Conservation (phyloP, 225 moss, liverwort and hornwort species). For the Bryum argenteum region DNA sequence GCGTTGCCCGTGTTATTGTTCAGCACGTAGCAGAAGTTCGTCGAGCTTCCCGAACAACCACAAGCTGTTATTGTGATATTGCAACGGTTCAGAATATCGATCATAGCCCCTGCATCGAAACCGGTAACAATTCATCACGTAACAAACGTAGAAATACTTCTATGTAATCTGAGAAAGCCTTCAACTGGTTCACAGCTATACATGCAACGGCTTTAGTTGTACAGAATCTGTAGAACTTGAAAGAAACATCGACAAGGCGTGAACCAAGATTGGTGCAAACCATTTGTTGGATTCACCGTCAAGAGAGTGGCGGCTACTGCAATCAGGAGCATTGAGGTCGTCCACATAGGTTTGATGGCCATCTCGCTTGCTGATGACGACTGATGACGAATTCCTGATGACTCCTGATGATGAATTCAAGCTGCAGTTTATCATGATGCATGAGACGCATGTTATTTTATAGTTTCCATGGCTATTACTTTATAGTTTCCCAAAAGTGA, state of each 20-base stretch:
- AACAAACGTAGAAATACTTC: no score
- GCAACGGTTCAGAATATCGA: constrained; percentile 33
- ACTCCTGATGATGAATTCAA: neutral
- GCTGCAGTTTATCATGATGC: neutral
- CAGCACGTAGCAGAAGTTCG: constrained; percentile 17
- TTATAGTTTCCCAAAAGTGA: neutral
- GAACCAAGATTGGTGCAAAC: constrained; percentile 4
- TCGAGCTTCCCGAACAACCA: constrained; percentile 1
- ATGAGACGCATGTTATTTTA: neutral
- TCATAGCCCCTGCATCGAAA: constrained; percentile 2
- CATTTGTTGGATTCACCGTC: neutral
- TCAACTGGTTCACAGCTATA: no score
- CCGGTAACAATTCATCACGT: neutral
- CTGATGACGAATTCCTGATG: neutral
- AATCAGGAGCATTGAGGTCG: constrained; percentile 23
- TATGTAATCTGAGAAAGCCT: no score
- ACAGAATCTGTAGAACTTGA: neutral
- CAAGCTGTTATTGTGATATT: constrained; percentile 18
- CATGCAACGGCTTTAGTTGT: neutral
- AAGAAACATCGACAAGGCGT: constrained; percentile 1
- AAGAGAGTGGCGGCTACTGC: constrained; percentile 11
- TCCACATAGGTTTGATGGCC: constrained; percentile 6
- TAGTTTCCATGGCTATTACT: neutral
- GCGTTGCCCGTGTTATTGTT: neutral
- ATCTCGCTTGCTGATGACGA: neutral